Evolutionary conservation across 2,329 filamentous ascomycete genomes (phyloP).

Genomic region (Ceratocystis cacaofunesta): DNA sequence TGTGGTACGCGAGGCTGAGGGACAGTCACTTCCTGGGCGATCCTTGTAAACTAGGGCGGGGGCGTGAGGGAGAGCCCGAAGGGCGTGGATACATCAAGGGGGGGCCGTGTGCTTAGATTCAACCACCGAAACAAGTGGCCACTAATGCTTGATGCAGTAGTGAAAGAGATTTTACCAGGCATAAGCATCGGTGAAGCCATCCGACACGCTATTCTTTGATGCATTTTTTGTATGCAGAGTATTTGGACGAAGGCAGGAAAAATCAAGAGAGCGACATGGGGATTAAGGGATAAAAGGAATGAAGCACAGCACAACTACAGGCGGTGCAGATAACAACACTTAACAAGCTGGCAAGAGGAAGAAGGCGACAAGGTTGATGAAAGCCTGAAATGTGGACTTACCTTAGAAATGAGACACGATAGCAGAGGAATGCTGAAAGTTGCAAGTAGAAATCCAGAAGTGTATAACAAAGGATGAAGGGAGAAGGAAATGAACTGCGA

Average conservation of each 20-base stretch:
- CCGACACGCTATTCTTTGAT: background rate
- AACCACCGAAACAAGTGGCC: background rate
- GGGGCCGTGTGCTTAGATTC: background rate
- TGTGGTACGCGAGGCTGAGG: constrained; percentile 3
- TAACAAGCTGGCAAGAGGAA: background rate
- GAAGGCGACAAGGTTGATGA: background rate
- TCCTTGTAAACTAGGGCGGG: background rate
- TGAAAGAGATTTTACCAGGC: background rate
- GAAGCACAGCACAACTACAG: background rate
- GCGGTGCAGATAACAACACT: background rate
- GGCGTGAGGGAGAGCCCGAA: background rate
- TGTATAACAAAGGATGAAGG: background rate
- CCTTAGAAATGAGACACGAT: background rate
- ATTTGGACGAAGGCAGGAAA: background rate
- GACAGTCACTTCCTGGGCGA: background rate
- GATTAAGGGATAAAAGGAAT: background rate
- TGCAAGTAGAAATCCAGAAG: background rate
- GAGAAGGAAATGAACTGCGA: background rate
- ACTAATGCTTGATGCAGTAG: background rate
- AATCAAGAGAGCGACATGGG: background rate
- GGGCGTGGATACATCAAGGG: background rate
- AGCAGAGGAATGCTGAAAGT: background rate
- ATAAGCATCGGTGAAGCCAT: constrained; percentile 5
- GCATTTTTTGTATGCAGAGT: background rate
- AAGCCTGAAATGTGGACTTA: background rate